phyloP scores from a whole-genome alignment of 1,284 basidiomycete species.

The Marasmius oreades region DNA sequence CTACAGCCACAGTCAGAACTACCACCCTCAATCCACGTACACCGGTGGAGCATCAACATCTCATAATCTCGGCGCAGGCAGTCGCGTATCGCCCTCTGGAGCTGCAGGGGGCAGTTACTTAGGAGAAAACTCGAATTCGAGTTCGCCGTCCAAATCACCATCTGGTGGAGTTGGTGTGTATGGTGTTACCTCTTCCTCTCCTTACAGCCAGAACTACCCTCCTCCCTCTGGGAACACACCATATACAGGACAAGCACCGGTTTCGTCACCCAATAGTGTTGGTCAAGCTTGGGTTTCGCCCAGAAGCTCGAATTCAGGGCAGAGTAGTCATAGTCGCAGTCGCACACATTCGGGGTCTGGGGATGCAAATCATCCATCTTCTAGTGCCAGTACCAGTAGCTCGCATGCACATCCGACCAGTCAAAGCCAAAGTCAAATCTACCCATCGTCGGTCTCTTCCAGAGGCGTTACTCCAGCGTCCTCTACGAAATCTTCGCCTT shows the following conservation, averaged over 20 bases:
- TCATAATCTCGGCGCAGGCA: too few relatives aligned
- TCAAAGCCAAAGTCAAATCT: not conserved
- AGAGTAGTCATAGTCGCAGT: not conserved
- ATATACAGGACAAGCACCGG: not conserved
- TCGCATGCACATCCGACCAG: not conserved
- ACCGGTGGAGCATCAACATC: too few relatives aligned
- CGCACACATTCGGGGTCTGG: too few relatives aligned
- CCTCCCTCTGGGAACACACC: not conserved
- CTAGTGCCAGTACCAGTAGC: too few relatives aligned
- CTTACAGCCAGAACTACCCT: not conserved
- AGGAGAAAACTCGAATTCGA: not conserved
- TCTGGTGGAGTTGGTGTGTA: not conserved
- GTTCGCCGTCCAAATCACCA: not conserved
- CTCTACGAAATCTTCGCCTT: not conserved
- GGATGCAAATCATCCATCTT: too few relatives aligned
- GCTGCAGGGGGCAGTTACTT: too few relatives aligned
- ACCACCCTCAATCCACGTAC: too few relatives aligned
- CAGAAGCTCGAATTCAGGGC: not conserved
- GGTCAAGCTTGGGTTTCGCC: not conserved
- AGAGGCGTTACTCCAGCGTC: not conserved
- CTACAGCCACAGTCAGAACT: too few relatives aligned
- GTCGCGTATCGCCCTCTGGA: too few relatives aligned
- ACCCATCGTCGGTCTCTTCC: not conserved
- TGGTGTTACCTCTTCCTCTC: not conserved
- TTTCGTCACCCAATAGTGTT: not conserved